Evolutionary conservation across 1,284 basidiomycete species (phyloP).

Genomic region (Marasmius tenuissimus): DNA sequence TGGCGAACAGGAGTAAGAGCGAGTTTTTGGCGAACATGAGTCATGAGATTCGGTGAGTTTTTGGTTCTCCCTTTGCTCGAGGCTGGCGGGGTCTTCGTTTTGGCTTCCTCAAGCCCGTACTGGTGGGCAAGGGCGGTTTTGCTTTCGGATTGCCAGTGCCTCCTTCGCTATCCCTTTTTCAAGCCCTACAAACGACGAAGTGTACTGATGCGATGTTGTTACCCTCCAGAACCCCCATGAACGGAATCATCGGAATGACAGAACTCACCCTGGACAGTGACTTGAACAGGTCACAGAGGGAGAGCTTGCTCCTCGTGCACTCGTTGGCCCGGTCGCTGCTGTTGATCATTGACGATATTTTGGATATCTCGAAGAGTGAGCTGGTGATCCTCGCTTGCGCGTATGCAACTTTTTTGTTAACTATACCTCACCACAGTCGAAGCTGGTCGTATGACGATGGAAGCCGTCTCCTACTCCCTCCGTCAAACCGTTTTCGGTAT

Average conservation of each 20-base stretch:
- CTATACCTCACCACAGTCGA: slow-evolving; percentile 61
- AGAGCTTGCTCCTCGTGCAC: slow-evolving; percentile 95
- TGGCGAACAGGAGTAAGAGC: slow-evolving; percentile 95
- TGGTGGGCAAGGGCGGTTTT: too few relatives aligned
- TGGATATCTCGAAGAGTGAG: slow-evolving; percentile 97
- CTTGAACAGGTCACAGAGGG: slow-evolving; percentile 85
- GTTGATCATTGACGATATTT: slow-evolving; percentile 97
- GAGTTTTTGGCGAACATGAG: slow-evolving; percentile 99
- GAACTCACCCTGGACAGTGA: slow-evolving; percentile 95
- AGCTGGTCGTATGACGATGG: slow-evolving; percentile 99
- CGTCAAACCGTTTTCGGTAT: slow-evolving; percentile 97
- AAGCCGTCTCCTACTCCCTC: slow-evolving; percentile 97
- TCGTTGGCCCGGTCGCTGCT: slow-evolving; percentile 91
- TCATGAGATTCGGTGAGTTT: slow-evolving; percentile 86
- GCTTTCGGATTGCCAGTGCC: too few relatives aligned
- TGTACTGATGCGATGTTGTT: slow-evolving; percentile 14
- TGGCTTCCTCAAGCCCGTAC: too few relatives aligned
- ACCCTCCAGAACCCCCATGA: slow-evolving; percentile 86
- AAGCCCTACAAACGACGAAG: neutral
- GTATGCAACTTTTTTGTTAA: slow-evolving; percentile 11
- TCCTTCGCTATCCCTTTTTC: slow-evolving; percentile 1
- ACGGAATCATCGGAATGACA: slow-evolving; percentile 99
- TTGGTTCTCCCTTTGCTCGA: too few relatives aligned
- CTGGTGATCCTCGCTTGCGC: slow-evolving; percentile 19
- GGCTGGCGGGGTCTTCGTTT: too few relatives aligned